Conservation (phyloP, 2,329 filamentous ascomycete genomes). For the Aspergillus sp. region DNA sequence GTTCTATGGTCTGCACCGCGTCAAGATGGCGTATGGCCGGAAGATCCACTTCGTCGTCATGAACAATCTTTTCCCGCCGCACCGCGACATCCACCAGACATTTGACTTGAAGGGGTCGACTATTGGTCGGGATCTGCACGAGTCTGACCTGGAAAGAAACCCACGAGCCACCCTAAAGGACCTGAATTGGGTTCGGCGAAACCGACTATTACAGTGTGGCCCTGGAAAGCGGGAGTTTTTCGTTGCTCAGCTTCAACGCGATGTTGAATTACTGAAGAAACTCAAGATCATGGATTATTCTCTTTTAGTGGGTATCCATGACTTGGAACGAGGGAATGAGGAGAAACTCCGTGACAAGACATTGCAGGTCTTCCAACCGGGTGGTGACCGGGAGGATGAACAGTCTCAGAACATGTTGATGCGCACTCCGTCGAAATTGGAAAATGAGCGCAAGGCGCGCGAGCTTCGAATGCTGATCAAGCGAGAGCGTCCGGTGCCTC, state of each 20-base stretch:
- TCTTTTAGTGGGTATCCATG: slow-evolving; percentile 86
- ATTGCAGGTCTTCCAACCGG: slow-evolving; percentile 86
- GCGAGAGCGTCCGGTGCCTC: slow-evolving; percentile 83
- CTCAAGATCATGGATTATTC: slow-evolving; percentile 99
- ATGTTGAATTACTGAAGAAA: slow-evolving; percentile 77
- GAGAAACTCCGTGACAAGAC: slow-evolving; percentile 88
- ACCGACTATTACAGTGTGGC: slow-evolving; percentile 79
- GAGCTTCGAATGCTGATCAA: slow-evolving; percentile 90
- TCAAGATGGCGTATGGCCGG: slow-evolving; percentile 95
- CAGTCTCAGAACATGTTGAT: slow-evolving; percentile 59
- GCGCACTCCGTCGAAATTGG: slow-evolving; percentile 86
- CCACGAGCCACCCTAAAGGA: slow-evolving; percentile 92
- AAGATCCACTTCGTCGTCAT: slow-evolving; percentile 99
- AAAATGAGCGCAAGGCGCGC: slow-evolving; percentile 81
- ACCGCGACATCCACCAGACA: slow-evolving; percentile 92
- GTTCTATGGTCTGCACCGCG: slow-evolving; percentile 92
- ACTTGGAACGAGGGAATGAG: slow-evolving; percentile 81
- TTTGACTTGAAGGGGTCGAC: slow-evolving; percentile 97
- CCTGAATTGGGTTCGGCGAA: slow-evolving; percentile 85
- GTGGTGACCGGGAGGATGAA: slow-evolving; percentile 60
- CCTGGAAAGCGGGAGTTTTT: slow-evolving; percentile 82
- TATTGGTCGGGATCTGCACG: slow-evolving; percentile 80
- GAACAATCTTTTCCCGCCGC: slow-evolving; percentile 98
- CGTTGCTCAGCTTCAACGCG: slow-evolving; percentile 76
- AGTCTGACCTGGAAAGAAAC: slow-evolving; percentile 80